These are phyloP conservation scores for Exophiala phaeomuriformis DNA, from an alignment of 2,329 filamentous ascomycete genomes.

Conservation along the genomic window DNA sequence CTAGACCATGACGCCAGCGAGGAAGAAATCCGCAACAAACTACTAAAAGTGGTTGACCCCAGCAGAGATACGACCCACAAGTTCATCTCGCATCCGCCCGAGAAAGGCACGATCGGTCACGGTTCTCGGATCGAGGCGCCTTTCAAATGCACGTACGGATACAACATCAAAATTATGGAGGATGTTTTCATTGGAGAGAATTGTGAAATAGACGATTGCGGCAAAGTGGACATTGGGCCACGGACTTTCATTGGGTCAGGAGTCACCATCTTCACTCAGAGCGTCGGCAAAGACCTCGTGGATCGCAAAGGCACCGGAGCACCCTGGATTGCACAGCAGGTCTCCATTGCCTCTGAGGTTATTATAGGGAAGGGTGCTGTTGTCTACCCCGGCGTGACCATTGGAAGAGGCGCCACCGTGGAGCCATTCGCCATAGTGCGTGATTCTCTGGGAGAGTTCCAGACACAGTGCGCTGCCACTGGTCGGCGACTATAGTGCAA, in stretches of 20 bases:
- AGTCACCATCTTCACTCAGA: slow-evolving; percentile 76
- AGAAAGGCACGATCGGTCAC: slow-evolving; percentile 56
- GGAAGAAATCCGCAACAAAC: slow-evolving; percentile 29
- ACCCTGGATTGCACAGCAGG: slow-evolving; percentile 60
- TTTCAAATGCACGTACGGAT: slow-evolving; percentile 90
- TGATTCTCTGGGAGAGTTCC: slow-evolving; percentile 38
- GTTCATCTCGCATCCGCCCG: slow-evolving; percentile 44
- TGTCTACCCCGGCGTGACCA: slow-evolving; percentile 45
- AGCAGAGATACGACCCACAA: slow-evolving; percentile 64
- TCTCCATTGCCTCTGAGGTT: slow-evolving; percentile 68
- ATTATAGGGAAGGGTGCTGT: slow-evolving; percentile 57
- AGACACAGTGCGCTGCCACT: slow-evolving; percentile 32
- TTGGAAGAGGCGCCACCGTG: slow-evolving; percentile 39
- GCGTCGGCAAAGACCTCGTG: slow-evolving; percentile 64
- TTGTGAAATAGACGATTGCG: slow-evolving; percentile 82
- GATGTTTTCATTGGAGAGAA: slow-evolving; percentile 76
- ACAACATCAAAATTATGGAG: slow-evolving; percentile 83
- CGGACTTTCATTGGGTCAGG: slow-evolving; percentile 65
- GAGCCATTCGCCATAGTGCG: slow-evolving; percentile 41
- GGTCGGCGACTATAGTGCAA: background rate
- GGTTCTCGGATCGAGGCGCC: slow-evolving; percentile 75
- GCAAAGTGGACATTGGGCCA: slow-evolving; percentile 71
- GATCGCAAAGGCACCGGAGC: slow-evolving; percentile 67
- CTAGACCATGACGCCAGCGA: slow-evolving; percentile 62
- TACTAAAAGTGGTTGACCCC: slow-evolving; percentile 60